Evolutionary conservation across 192 early-diverging fungal genomes (phyloP), one percentile per base, ranked within the genome.

Genomic region (Coemansia sp.): DNA sequence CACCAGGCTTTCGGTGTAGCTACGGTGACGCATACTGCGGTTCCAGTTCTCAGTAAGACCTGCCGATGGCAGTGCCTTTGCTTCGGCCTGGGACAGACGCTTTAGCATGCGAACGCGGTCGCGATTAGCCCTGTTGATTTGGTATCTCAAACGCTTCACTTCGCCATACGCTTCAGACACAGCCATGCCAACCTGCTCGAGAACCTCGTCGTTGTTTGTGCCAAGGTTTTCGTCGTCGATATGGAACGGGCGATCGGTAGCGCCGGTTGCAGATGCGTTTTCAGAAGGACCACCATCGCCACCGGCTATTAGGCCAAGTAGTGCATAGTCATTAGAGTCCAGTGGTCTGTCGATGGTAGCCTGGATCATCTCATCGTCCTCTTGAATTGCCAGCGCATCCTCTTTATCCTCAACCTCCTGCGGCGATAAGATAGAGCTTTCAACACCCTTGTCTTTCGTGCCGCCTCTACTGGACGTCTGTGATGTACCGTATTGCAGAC

Each of bases 361-460:
- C 15, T 50, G 45, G n/a, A 58, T 45, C 66, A 75, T 69, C 10
- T 49, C 60, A 35, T 63, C 57, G 23, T 75, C 72, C 30, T 75
- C 72, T 10, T 46, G 41, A 9, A 71, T 36, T 4, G 36, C 60
- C n/a, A 56, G 48, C 18, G 47, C 56, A 37, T 68, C 55, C 25
- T 69, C 59, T 9, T 42, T 36, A 6, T 64, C 72, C 20, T 60
- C 60, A 7, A 34, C 49, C 8, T 60, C 61, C 9, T 34, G 15
- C 30, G 46, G 29, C 14, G 62, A 17, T 5, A 36, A 23, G n/a
- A 35, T 35, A 1, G 50, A 32, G 33, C 56, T 53, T 15, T 36
- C 30, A 5, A 9, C 30, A 20, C 14, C 20, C 17, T 14, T 23
- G 49, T 13, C 36, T 25, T 30, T 9, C 19, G 15, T 38, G 9